A percentile compares a stretch with the other conserved stretches of the same genome.
Evolutionary conservation across 225 moss, liverwort and hornwort genomes (phyloP).

Genomic region (Takakia lepidozioides): DNA sequence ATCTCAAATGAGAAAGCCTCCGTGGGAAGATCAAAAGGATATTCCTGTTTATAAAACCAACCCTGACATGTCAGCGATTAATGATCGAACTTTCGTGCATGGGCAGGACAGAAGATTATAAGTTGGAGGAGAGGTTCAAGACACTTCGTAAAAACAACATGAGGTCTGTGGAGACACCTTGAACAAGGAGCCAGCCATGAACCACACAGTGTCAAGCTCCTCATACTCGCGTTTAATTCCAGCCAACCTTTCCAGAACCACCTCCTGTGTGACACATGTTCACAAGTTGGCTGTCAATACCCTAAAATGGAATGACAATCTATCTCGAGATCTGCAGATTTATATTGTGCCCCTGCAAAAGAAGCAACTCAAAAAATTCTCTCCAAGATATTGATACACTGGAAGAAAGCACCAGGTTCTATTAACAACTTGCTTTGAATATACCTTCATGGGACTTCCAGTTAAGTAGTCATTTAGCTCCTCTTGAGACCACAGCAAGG

Average conservation of each 20-base stretch:
- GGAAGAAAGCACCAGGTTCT: too few relatives aligned
- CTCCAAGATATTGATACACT: too few relatives aligned
- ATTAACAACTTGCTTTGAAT: too few relatives aligned
- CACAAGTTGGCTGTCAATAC: background rate
- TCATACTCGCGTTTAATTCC: constrained; percentile 96
- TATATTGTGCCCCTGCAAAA: too few relatives aligned
- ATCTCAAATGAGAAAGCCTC: constrained; percentile 98
- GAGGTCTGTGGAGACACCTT: constrained; percentile 43
- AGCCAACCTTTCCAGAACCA: constrained; percentile 82
- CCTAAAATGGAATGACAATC: too few relatives aligned
- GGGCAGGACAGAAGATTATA: background rate
- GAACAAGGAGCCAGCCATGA: constrained; percentile 99
- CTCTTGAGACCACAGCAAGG: constrained; percentile 89
- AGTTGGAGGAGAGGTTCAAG: background rate
- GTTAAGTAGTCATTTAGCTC: constrained; percentile 88
- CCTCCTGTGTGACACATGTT: constrained; percentile 46
- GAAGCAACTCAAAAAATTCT: too few relatives aligned
- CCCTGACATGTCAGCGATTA: too few relatives aligned
- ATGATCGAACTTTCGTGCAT: too few relatives aligned
- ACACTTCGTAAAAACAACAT: too few relatives aligned
- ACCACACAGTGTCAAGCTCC: constrained; percentile 99
- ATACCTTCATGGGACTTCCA: constrained; percentile 95
- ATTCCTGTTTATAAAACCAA: constrained; percentile 58
- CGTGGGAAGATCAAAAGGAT: constrained; percentile 95
- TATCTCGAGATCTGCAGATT: too few relatives aligned